Base-by-base conservation (phyloP, 2,329 filamentous ascomycete species). In the Penicillium griseofulvum region DNA sequence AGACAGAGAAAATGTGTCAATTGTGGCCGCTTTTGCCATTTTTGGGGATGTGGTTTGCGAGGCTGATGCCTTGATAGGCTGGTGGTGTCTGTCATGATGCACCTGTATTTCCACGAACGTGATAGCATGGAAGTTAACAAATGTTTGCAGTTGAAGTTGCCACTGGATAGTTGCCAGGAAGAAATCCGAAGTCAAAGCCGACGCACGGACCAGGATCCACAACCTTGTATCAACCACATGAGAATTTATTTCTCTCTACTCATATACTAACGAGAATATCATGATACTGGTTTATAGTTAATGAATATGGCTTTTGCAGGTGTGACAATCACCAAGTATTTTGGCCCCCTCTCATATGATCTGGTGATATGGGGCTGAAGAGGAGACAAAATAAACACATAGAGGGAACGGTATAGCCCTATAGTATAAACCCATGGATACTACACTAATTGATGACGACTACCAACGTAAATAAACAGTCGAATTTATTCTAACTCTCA, bases 1-100 rank as follows among this genome's bases (percentile, higher is more conserved):
- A 79, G 63, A 55, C 76, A 78, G 10, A 79, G 70, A 55, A 79
- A 79, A 63, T 79, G 77, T 0, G 77, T 79, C 14, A 74, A 61
- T n/a, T 63, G 68, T 16, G 72, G 69, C n/a, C 58, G 61, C 54
- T 70, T 72, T 44, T 63, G 68, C 17, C 57, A 61, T 52, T 70
- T 71, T 44, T 64, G 58, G 46, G 45, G 59, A 14, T 34, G 55
- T 16, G 37, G 56, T 34, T 59, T 59, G 47, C 59, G 52, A 16
- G 45, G 38, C 16, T 54, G 52, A 31, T 55, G 54, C 16, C 36
- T 54, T 41, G 56, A 33, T 29, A 43, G 36, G 22, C 22, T 44
- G 31, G 54, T 49, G 29, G 49, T 28, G 22, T 41, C 54, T 5
- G 52, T 54, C 61, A 63, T 63, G 41, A 54, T 56, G 26, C 2